Conservation (phyloP, 768 basidiomycete genomes). For the Lactarius indigo region DNA sequence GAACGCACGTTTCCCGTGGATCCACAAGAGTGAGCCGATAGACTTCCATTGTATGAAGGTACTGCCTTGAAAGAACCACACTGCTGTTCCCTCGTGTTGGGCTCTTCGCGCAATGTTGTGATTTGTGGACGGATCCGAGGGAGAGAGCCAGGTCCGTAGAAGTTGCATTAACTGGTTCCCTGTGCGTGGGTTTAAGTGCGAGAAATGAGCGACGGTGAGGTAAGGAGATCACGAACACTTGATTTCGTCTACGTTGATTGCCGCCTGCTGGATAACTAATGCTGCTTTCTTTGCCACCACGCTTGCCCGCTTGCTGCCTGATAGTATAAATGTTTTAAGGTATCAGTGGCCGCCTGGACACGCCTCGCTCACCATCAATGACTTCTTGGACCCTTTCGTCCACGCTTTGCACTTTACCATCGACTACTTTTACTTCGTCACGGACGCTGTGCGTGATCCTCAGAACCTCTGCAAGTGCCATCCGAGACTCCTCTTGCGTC, state of each 20-base stretch:
- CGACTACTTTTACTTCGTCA: not conserved
- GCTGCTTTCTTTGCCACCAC: not conserved
- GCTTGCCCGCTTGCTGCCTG: not conserved
- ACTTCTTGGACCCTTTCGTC: too few species aligned
- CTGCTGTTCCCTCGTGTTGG: not conserved
- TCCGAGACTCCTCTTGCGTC: not conserved
- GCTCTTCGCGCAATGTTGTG: not conserved
- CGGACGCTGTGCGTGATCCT: not conserved
- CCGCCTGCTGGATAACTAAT: not conserved
- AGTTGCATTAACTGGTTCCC: not conserved
- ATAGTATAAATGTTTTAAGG: not conserved
- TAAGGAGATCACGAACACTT: not conserved
- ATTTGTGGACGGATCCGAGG: not conserved
- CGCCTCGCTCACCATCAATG: not conserved
- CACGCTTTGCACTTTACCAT: not conserved
- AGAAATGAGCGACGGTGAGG: not conserved
- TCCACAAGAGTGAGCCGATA: not conserved
- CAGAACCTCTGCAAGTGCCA: not conserved
- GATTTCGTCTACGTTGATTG: not conserved
- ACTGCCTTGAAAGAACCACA: not conserved
- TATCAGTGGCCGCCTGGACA: not conserved
- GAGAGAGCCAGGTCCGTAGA: not conserved
- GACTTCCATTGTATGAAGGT: not conserved
- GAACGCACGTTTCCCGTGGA: not conserved
- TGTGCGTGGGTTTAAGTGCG: not conserved